Base-by-base conservation (phyloP, 1,284 basidiomycete genomes). In the Cutaneotrichosporon cavernicola region DNA sequence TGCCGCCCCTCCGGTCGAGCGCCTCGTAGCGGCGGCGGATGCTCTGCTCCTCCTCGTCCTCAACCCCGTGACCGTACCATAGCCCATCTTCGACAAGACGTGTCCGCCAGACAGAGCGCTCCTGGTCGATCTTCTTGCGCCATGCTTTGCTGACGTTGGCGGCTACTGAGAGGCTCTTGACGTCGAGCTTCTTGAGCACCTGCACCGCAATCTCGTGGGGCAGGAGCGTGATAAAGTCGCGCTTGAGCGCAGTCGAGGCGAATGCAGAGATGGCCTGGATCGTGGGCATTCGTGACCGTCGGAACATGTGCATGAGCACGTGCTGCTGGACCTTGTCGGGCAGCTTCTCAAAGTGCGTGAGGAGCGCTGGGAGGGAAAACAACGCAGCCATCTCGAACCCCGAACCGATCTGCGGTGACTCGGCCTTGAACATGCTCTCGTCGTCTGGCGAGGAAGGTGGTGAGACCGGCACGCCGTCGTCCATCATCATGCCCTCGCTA, bases 271-370 rank as follows among this genome's bases (percentile, higher is more conserved):
- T 62, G 11, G 76, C 73, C 62, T 80, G 80, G 21, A 81, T 77
- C 13, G 79, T 80, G 9, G 79, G 72, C 69, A 77, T 76, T 5
- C 76, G 69, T 1, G 77, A 73, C 11, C 80, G 72, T 8, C 80
- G 73, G 31, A 81, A 69, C 36, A 80, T 70, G 61, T 81, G 80
- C 73, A 80, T 77, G 47, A 81, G 72, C 59, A 80, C 73, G 59
- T 80, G 80, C 65, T 81, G 79, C 65, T 80, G 78, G 1, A 81
- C 67, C 52, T 77, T 73, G 61, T 80, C 75, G 8, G 80, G 79
- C 10, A 81, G 73, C 8, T 58, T 60, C 49, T 81, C 80, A 66
- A 80, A 81, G 26, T 76, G 72, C 2, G 65, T 55, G 5, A 76
- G 72, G n/a, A 81, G 62, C 0, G 71, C 59, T 0, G 80, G 77